A percentile compares a stretch with the other conserved stretches of the same genome.
phyloP scores from a whole-genome alignment of 2,329 filamentous ascomycete species.

The Colletotrichum scovillei region DNA sequence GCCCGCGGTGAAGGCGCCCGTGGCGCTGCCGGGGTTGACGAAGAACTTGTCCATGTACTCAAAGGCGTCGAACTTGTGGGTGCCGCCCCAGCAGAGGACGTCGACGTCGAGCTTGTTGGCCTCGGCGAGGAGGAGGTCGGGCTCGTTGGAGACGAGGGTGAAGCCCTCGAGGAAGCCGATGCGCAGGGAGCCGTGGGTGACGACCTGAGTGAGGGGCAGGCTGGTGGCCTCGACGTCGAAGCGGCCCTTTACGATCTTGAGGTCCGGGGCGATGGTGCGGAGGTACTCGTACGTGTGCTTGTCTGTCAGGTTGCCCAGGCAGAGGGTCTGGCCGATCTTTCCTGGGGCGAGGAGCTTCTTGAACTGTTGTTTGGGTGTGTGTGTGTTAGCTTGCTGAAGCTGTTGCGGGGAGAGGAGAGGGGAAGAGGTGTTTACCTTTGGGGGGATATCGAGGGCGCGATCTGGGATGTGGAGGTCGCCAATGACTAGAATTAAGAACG shows the following conservation, averaged over 20 bases:
- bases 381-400: conserved; percentile 24
- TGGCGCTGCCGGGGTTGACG: conserved; percentile 75
- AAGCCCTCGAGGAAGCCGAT: conserved; percentile 77
- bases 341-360: conserved; percentile 86
- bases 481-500: conserved; percentile 90
- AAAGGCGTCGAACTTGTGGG: conserved; percentile 76
- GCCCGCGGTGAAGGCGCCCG: conserved; percentile 70
- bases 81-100: conserved; percentile 76
- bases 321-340: conserved; percentile 85
- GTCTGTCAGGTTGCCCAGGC: conserved; percentile 84
- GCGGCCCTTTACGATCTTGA: conserved; percentile 76
- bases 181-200: conserved; percentile 73
- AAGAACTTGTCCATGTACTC: conserved; percentile 83
- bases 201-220: conserved; percentile 73
- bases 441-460: conserved; percentile 88
- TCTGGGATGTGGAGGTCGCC: conserved; percentile 96
- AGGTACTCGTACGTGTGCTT: conserved; percentile 85
- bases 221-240: conserved; percentile 76
- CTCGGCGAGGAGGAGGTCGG: conserved; percentile 74
- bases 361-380: conserved; percentile 65
- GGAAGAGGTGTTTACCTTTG: conserved; percentile 71
- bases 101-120: conserved; percentile 77
- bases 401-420: conserved; percentile 4
- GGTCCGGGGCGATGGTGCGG: conserved; percentile 77
- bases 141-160: conserved; percentile 74